phyloP scores from a whole-genome alignment of 2,329 filamentous ascomycete species.

The Monilinia fructicola region DNA sequence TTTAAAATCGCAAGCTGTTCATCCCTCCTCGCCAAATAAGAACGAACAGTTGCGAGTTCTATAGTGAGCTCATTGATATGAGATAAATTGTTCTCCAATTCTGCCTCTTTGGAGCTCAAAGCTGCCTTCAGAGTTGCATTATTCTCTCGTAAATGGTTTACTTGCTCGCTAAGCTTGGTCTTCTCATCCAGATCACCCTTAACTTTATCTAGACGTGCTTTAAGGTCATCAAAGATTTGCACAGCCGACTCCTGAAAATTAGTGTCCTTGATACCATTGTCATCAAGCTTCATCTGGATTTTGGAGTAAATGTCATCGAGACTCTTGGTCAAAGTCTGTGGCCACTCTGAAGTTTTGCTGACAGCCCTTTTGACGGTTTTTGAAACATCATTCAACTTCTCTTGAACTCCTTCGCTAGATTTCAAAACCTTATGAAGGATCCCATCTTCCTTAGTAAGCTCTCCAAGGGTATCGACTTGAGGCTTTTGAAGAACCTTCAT shows the following conservation, averaged over 20 bases:
- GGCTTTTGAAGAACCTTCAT: conserved; percentile 31
- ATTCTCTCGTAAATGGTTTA: conserved; percentile 31
- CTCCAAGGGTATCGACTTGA: conserved; percentile 25
- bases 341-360: conserved; percentile 24
- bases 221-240: conserved; percentile 30
- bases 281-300: conserved; percentile 28
- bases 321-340: conserved; percentile 29
- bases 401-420: conserved; percentile 30
- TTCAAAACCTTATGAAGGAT: conserved; percentile 29
- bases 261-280: conserved; percentile 18
- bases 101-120: conserved; percentile 24
- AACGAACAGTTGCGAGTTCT: conserved; percentile 28
- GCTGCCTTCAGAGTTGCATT: conserved; percentile 29
- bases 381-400: conserved; percentile 37
- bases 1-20: conserved; percentile 30
- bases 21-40: conserved; percentile 29
- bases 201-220: conserved; percentile 30
- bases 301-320: conserved; percentile 33
- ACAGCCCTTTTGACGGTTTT: conserved; percentile 27
- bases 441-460: conserved; percentile 32
- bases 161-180: conserved; percentile 27
- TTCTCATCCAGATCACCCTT: conserved; percentile 28
- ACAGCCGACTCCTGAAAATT: conserved; percentile 26
- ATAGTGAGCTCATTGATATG: conserved; percentile 28
- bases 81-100: conserved; percentile 25